Evolutionary conservation across 2,329 filamentous ascomycete species (phyloP).

Genomic region (Cladophialophora bantiana): DNA sequence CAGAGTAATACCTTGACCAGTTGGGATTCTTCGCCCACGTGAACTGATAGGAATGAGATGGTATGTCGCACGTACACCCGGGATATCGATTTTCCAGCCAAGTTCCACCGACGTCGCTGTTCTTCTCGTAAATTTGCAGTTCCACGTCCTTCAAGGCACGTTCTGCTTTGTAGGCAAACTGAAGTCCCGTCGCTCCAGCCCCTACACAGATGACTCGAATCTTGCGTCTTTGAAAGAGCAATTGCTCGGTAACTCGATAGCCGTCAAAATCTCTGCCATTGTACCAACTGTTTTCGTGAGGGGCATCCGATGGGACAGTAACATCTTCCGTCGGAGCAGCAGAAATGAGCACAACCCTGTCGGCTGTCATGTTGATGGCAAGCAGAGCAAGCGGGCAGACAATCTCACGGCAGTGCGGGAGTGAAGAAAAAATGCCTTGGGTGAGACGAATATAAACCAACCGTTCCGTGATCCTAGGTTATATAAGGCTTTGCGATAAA

Average conservation of each 20-base stretch:
- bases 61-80: conserved; percentile 45
- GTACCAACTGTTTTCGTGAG: conserved; percentile 35
- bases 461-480: conserved; percentile 2
- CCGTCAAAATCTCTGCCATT: conserved; percentile 35
- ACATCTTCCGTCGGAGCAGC: conserved; percentile 33
- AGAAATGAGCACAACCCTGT: conserved; percentile 30
- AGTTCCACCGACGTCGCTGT: conserved; percentile 44
- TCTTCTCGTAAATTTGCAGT: conserved; percentile 42
- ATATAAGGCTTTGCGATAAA: conserved; percentile 12
- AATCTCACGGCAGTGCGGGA: neutral
- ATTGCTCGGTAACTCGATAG: conserved; percentile 32
- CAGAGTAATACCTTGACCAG: conserved; percentile 41
- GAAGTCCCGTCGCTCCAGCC: conserved; percentile 45
- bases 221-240: conserved; percentile 28
- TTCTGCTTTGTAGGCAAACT: conserved; percentile 38
- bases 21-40: conserved; percentile 55
- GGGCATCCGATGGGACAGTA: conserved; percentile 28
- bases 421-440: neutral
- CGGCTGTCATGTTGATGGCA: conserved; percentile 20
- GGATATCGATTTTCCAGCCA: conserved; percentile 46
- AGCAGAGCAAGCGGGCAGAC: neutral
- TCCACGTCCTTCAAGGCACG: conserved; percentile 36
- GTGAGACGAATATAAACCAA: neutral
- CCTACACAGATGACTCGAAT: conserved; percentile 38
- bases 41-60: conserved; percentile 63